Evolutionary conservation across 805 yeast species (phyloP).

Genomic region (Suhomyces prunicola): DNA sequence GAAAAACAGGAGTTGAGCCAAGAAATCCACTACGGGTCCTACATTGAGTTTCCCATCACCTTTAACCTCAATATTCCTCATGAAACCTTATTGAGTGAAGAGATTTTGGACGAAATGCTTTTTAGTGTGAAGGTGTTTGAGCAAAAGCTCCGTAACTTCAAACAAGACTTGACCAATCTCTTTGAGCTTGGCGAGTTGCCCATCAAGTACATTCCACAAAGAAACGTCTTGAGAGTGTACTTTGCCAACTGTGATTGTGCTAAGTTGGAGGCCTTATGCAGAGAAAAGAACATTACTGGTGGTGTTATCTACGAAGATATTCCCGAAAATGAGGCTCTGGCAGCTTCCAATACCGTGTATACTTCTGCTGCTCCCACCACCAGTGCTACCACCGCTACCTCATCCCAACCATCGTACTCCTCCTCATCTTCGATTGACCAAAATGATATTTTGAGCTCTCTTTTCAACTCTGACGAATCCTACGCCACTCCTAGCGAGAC

Average conservation of each 20-base stretch:
- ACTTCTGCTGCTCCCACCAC: background rate
- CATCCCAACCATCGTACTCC: background rate
- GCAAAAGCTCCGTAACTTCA: constrained; percentile 40
- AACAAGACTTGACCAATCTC: constrained; percentile 41
- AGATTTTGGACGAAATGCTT: constrained; percentile 44
- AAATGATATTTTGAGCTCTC: constrained; percentile 21
- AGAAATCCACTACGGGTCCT: constrained; percentile 21
- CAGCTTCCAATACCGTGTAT: background rate
- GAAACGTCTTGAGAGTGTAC: constrained; percentile 48
- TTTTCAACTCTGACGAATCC: constrained; percentile 14
- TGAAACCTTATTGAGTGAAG: constrained; percentile 30
- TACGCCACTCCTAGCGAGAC: constrained; percentile 11
- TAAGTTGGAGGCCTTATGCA: constrained; percentile 53
- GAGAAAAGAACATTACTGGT: constrained; percentile 56
- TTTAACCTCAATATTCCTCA: constrained; percentile 28
- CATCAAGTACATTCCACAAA: constrained; percentile 42
- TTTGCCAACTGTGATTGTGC: constrained; percentile 68
- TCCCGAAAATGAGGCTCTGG: constrained; percentile 6
- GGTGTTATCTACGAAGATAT: constrained; percentile 50
- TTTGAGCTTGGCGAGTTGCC: constrained; percentile 68
- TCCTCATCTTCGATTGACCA: constrained; percentile 10
- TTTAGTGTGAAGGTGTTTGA: constrained; percentile 55
- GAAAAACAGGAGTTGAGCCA: constrained; percentile 14
- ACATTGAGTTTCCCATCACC: constrained; percentile 33
- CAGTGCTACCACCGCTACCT: background rate